A percentile compares a stretch with the other conserved stretches of the same genome.
Conservation (phyloP, 1,139 yeast genomes). For the Hemisphaericaspora xylofermentans region DNA sequence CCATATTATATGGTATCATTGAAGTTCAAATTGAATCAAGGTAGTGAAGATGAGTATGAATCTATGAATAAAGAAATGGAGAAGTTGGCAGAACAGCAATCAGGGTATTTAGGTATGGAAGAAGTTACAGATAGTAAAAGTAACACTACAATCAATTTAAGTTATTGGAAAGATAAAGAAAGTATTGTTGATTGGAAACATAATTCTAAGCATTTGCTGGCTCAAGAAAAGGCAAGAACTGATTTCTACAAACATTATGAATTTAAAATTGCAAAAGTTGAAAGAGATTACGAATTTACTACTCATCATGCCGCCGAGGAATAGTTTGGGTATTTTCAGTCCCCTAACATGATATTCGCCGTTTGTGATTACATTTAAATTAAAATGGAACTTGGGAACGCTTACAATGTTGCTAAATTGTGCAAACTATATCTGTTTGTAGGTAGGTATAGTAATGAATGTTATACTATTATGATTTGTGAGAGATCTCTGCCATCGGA, state of each 20-base stretch:
- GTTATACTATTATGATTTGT: too few species aligned
- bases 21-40: conserved; percentile 8
- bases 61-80: conserved; percentile 11
- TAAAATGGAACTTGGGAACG: too few species aligned
- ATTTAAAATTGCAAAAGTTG: conserved; percentile 17
- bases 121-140: conserved; percentile 14
- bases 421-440: too few species aligned
- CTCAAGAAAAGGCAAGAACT: conserved; percentile 15
- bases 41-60: conserved; percentile 10
- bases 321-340: neutral
- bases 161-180: conserved; percentile 17
- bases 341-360: neutral
- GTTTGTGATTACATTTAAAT: neutral
- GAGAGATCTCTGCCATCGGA: too few species aligned
- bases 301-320: neutral
- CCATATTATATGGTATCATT: conserved; percentile 20
- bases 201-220: conserved; percentile 16
- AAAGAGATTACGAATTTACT: conserved; percentile 13
- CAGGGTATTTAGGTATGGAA: conserved; percentile 19
- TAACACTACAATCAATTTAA: conserved; percentile 17
- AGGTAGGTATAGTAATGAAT: too few species aligned
- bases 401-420: too few species aligned
- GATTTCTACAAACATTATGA: conserved; percentile 14
- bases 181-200: conserved; percentile 16
- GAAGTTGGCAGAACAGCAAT: conserved; percentile 13